phyloP scores from a whole-genome alignment of 2,329 filamentous ascomycete genomes.

The Raffaelea deltoideospora region DNA sequence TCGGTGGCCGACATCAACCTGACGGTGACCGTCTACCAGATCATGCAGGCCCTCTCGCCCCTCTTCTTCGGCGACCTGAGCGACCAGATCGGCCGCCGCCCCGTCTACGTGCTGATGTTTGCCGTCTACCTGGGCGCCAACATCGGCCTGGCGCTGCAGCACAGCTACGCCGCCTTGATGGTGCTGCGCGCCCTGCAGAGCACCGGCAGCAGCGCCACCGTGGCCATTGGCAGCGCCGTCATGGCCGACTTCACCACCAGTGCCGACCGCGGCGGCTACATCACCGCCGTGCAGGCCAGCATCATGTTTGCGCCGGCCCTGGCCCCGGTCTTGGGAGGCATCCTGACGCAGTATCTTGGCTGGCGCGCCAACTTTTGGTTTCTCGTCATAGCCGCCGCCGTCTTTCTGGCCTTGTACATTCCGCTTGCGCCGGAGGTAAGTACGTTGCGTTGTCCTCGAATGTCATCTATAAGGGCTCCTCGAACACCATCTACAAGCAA shows the following conservation, averaged over 20 bases:
- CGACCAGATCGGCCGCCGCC: slow-evolving; percentile 30
- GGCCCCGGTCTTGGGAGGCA: slow-evolving; percentile 36
- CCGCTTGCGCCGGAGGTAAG: slow-evolving; percentile 11
- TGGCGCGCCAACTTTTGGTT: slow-evolving; percentile 44
- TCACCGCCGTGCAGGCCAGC: slow-evolving; percentile 29
- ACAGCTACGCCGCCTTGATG: slow-evolving; percentile 27
- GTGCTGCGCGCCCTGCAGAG: slow-evolving; percentile 35
- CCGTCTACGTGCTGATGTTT: slow-evolving; percentile 31
- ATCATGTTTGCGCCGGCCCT: slow-evolving; percentile 24
- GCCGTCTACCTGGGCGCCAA: slow-evolving; percentile 28
- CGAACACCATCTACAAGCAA: too few species aligned
- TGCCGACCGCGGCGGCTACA: slow-evolving; percentile 38
- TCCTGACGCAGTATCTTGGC: slow-evolving; percentile 32
- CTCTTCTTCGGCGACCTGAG: slow-evolving; percentile 33
- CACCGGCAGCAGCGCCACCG: slow-evolving; percentile 35
- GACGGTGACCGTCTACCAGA: slow-evolving; percentile 26
- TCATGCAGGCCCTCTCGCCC: slow-evolving; percentile 37
- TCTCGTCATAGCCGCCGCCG: slow-evolving; percentile 25
- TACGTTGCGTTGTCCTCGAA: background rate
- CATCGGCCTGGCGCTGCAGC: slow-evolving; percentile 27
- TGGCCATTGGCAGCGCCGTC: slow-evolving; percentile 36
- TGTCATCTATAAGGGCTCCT: too few species aligned
- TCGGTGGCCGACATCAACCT: slow-evolving; percentile 21
- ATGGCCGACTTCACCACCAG: slow-evolving; percentile 32
- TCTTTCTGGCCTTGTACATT: slow-evolving; percentile 18